phyloP scores from a whole-genome alignment of 371 early-diverging fungal genomes.

The Mortierella sp. region DNA sequence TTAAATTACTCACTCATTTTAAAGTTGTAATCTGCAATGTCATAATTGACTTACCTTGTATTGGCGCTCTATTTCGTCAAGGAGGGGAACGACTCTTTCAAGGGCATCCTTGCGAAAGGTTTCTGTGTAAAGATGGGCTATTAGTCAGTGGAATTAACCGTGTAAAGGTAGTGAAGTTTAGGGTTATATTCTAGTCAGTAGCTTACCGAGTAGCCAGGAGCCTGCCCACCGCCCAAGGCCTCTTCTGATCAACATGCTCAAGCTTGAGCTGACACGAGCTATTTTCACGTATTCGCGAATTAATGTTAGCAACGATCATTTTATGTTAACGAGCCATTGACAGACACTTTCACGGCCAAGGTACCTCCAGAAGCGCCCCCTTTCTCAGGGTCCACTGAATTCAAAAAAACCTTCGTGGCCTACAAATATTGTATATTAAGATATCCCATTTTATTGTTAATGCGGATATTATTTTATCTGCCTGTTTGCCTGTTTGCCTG shows the following conservation, averaged over 20 bases:
- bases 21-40: background rate
- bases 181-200: background rate
- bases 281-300: background rate
- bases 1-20: background rate
- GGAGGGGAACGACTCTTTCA: slow-evolving; percentile 24
- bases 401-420: slow-evolving; percentile 13
- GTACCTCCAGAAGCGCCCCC: background rate
- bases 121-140: slow-evolving; percentile 6
- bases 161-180: background rate
- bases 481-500: background rate
- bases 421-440: background rate
- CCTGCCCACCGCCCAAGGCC: slow-evolving; percentile 39
- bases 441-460: background rate
- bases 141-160: background rate
- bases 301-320: background rate
- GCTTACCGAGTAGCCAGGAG: slow-evolving; percentile 37
- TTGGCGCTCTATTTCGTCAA: slow-evolving; percentile 21
- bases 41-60: slow-evolving; percentile 27
- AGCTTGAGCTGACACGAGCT: slow-evolving; percentile 12
- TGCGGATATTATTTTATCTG: background rate
- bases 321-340: background rate
- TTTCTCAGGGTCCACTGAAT: slow-evolving; percentile 7
- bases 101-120: slow-evolving; percentile 29
- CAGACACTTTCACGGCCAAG: background rate
- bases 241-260: slow-evolving; percentile 31